Evolutionary conservation across 2,329 filamentous ascomycete species (phyloP).

Genomic region (Dactylellina leptospora): DNA sequence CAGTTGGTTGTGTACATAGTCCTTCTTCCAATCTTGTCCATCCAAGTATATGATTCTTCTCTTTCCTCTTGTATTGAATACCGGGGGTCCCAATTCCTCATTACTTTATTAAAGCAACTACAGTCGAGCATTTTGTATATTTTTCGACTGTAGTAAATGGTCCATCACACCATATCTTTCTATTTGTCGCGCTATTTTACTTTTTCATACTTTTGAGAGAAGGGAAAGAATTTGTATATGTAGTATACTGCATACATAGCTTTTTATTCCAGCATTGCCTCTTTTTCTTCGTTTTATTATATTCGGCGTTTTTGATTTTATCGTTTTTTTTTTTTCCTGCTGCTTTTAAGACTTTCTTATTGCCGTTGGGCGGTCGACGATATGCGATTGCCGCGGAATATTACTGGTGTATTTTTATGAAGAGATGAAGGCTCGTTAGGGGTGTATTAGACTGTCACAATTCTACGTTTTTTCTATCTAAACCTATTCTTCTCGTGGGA

Average conservation of each 20-base stretch:
- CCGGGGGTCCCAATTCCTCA: no score
- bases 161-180: constrained; percentile 1
- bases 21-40: not conserved
- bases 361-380: constrained; percentile 9
- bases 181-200: not conserved
- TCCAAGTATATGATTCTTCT: not conserved
- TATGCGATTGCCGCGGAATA: constrained; percentile 9
- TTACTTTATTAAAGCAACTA: no score
- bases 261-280: not conserved
- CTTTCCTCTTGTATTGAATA: constrained; percentile 10
- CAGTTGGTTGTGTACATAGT: not conserved
- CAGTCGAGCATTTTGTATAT: not conserved
- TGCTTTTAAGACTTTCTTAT: constrained; percentile 3
- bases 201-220: no score
- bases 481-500: no score
- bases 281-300: not conserved
- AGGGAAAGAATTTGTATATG: constrained; percentile 2
- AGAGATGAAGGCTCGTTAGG: not conserved
- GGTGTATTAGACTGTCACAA: not conserved
- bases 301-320: not conserved
- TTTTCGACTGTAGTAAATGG: not conserved
- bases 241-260: not conserved
- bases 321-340: not conserved
- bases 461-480: not conserved
- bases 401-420: not conserved